phyloP scores from a whole-genome alignment of 2,329 filamentous ascomycete genomes.

The Ciborinia camelliae region DNA sequence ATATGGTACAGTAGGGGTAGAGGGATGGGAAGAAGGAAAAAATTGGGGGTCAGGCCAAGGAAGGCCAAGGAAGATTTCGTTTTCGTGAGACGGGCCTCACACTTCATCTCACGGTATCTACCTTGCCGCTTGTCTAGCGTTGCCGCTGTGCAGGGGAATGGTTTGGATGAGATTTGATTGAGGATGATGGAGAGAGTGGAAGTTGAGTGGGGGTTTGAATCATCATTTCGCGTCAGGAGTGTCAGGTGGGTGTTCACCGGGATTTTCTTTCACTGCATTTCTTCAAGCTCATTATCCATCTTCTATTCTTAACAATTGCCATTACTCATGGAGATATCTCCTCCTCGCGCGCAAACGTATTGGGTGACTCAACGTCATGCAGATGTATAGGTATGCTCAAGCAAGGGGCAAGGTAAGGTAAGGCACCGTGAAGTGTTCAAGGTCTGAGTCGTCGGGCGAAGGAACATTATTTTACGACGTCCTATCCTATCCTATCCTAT shows the following conservation, averaged over 20 bases:
- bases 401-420: conserved; percentile 1
- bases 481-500: too few relatives aligned
- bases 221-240: conserved; percentile 2
- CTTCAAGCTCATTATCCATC: not conserved
- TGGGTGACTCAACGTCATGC: not conserved
- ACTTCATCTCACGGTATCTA: not conserved
- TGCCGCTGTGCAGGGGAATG: conserved; percentile 3
- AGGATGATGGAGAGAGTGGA: too few relatives aligned
- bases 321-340: conserved; percentile 7
- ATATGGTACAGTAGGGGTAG: not conserved
- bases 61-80: conserved; percentile 13
- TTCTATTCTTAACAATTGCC: not conserved
- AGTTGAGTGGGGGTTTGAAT: conserved; percentile 12
- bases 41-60: conserved; percentile 10
- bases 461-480: too few relatives aligned
- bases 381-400: not conserved
- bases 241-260: conserved; percentile 16
- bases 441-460: conserved; percentile 11
- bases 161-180: not conserved
- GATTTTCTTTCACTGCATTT: conserved; percentile 8
- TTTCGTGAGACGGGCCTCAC: conserved; percentile 11
- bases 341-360: conserved; percentile 8
- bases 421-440: conserved; percentile 18
- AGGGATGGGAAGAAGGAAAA: not conserved
- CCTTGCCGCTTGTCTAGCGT: conserved; percentile 9